Conservation (phyloP, 139 green algal genomes). For the Micractinium conductrix region DNA sequence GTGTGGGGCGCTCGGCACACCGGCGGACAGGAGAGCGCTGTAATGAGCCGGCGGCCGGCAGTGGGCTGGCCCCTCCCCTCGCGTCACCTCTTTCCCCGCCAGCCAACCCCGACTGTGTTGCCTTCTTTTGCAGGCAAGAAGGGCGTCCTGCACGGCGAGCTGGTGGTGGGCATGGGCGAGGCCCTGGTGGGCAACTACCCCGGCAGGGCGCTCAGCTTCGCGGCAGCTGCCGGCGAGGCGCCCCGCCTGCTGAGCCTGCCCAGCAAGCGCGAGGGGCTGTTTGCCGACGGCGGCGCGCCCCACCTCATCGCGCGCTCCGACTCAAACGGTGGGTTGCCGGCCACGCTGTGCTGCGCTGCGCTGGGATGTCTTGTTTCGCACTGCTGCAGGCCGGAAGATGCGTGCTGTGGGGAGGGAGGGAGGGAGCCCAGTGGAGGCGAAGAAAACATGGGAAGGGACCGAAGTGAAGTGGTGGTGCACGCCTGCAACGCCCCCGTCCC, state of each 20-base stretch:
- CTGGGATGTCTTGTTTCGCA: not conserved
- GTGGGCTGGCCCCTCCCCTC: too few relatives aligned
- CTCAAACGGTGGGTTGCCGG: slow-evolving; percentile 75
- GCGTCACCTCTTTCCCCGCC: too few relatives aligned
- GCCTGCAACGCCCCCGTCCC: not conserved
- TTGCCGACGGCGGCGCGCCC: slow-evolving; percentile 57
- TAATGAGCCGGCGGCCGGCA: too few relatives aligned
- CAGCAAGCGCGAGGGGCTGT: slow-evolving; percentile 70
- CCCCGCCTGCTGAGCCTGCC: slow-evolving; percentile 57
- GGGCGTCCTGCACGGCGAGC: slow-evolving; percentile 76
- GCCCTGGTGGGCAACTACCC: slow-evolving; percentile 86
- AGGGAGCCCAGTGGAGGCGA: too few relatives aligned
- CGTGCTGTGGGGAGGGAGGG: too few relatives aligned
- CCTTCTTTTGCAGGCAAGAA: slow-evolving; percentile 38
- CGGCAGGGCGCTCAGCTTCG: slow-evolving; percentile 76
- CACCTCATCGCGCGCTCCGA: slow-evolving; percentile 88
- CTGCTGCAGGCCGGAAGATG: not conserved
- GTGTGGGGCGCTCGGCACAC: too few relatives aligned
- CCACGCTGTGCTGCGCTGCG: not conserved
- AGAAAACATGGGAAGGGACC: too few relatives aligned
- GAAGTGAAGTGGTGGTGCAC: not conserved
- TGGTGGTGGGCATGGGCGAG: slow-evolving; percentile 88
- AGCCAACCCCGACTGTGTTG: too few relatives aligned
- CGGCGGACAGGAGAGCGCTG: too few relatives aligned
- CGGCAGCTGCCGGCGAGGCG: not conserved